phyloP scores from a whole-genome alignment of 2,329 filamentous ascomycete species.

The Helotiales sp. region DNA sequence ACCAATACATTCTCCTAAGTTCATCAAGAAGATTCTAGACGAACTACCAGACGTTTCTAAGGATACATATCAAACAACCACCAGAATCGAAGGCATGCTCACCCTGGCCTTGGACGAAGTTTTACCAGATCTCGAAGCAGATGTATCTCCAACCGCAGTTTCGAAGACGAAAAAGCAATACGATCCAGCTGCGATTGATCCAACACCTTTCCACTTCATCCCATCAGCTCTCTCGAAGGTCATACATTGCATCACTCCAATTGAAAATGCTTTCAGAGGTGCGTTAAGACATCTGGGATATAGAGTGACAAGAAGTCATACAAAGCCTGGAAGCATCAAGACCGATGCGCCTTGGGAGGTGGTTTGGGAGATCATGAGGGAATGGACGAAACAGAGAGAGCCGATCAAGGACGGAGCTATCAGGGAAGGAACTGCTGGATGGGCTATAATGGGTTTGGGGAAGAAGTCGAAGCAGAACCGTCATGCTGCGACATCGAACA shows the following conservation, averaged over 20 bases:
- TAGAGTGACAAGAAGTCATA: slow-evolving; percentile 80
- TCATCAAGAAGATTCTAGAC: slow-evolving; percentile 76
- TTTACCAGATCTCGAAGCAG: slow-evolving; percentile 21
- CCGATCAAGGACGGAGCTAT: slow-evolving; percentile 75
- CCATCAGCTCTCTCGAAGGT: slow-evolving; percentile 73
- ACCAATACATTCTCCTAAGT: slow-evolving; percentile 79
- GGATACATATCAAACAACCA: slow-evolving; percentile 74
- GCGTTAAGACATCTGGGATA: slow-evolving; percentile 82
- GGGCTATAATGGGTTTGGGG: slow-evolving; percentile 58
- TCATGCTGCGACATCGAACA: slow-evolving; percentile 33
- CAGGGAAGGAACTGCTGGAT: slow-evolving; percentile 69
- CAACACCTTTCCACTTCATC: slow-evolving; percentile 83
- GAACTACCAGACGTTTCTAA: slow-evolving; percentile 67
- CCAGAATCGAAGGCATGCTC: slow-evolving; percentile 88
- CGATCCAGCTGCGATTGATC: slow-evolving; percentile 66
- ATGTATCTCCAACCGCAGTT: slow-evolving; percentile 36
- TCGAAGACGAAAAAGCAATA: slow-evolving; percentile 41
- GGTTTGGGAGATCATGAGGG: slow-evolving; percentile 90
- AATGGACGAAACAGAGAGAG: slow-evolving; percentile 81
- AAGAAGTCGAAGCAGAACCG: slow-evolving; percentile 31
- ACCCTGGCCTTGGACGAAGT: slow-evolving; percentile 80
- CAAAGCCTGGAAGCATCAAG: slow-evolving; percentile 85
- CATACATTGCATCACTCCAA: slow-evolving; percentile 76
- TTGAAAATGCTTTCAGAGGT: slow-evolving; percentile 77
- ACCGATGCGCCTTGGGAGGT: slow-evolving; percentile 89